Percentiles rank a stretch among this genome's conserved stretches.
These are phyloP conservation scores for Durotheca rogersii DNA, from an alignment of 495 filamentous ascomycete species.

Conservation along the genomic window DNA sequence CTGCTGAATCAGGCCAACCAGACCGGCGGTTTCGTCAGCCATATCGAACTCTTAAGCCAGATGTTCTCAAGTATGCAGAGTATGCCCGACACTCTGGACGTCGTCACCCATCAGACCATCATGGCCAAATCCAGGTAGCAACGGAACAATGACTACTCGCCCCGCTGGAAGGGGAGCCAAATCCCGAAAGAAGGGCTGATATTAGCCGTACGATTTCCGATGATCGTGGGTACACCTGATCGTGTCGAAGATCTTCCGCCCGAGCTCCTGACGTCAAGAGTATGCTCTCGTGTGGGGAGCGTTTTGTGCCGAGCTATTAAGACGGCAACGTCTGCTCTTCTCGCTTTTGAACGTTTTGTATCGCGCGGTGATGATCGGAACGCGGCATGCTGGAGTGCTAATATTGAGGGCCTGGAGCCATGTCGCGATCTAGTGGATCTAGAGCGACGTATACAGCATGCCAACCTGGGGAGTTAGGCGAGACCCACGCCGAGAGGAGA, in stretches of 20 bases:
- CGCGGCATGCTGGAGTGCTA: too few species aligned
- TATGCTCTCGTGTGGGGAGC: too few species aligned
- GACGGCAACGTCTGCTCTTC: too few species aligned
- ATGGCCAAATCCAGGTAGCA: slow-evolving; percentile 4
- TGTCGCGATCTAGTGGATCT: too few species aligned
- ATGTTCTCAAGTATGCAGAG: slow-evolving; percentile 41
- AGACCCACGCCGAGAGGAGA: too few species aligned
- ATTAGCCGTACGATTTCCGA: background rate
- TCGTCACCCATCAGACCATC: slow-evolving; percentile 18
- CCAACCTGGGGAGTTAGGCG: too few species aligned
- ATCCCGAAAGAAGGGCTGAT: background rate
- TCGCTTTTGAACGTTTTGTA: too few species aligned
- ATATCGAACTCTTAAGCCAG: slow-evolving; percentile 52
- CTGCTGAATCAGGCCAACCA: slow-evolving; percentile 32
- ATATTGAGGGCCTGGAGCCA: too few species aligned
- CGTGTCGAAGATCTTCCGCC: background rate
- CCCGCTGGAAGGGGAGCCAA: background rate
- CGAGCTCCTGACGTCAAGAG: background rate
- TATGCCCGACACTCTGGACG: slow-evolving; percentile 22
- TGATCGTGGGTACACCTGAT: background rate
- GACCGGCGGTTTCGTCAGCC: slow-evolving; percentile 38
- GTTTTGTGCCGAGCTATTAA: too few species aligned
- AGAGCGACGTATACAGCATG: too few species aligned
- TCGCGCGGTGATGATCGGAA: too few species aligned
- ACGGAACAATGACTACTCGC: background rate